These are phyloP conservation scores for Gracilaria vermiculophylla DNA, from an alignment of 23 red algal species.

Conservation along the genomic window DNA sequence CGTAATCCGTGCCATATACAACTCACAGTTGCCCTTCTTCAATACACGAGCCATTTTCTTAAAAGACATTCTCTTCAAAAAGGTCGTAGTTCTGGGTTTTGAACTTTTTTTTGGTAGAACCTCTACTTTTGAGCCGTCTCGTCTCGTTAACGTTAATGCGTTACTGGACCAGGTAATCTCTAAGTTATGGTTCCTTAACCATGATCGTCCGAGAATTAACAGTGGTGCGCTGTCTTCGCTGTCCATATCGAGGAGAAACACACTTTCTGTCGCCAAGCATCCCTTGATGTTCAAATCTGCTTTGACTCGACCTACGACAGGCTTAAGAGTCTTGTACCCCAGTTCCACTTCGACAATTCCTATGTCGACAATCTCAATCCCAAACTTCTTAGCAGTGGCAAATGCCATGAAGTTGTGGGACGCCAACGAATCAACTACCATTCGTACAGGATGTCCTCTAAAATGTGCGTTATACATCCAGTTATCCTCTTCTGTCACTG, in stretches of 20 bases:
- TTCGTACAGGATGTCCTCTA: neutral
- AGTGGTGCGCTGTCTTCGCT: neutral
- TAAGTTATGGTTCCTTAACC: neutral
- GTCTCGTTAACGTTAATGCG: neutral
- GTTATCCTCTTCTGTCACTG: neutral
- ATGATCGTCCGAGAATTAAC: neutral
- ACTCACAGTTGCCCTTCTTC: neutral
- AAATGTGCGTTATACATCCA: slow-evolving; percentile 22
- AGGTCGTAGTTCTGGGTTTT: neutral
- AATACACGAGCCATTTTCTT: neutral
- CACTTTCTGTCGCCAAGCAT: neutral
- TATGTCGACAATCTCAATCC: neutral
- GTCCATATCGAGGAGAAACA: neutral
- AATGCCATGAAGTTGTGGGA: slow-evolving; percentile 16
- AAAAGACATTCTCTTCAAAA: neutral
- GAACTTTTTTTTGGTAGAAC: neutral
- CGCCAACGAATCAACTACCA: neutral
- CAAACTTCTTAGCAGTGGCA: neutral
- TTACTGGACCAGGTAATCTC: neutral
- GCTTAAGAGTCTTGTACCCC: neutral
- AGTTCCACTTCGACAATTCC: slow-evolving; percentile 19
- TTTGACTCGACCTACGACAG: neutral
- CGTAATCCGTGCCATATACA: neutral
- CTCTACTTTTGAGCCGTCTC: neutral
- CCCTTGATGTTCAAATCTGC: neutral